phyloP scores from a whole-genome alignment of 2,329 filamentous ascomycete genomes.

The Lojkania enalia region DNA sequence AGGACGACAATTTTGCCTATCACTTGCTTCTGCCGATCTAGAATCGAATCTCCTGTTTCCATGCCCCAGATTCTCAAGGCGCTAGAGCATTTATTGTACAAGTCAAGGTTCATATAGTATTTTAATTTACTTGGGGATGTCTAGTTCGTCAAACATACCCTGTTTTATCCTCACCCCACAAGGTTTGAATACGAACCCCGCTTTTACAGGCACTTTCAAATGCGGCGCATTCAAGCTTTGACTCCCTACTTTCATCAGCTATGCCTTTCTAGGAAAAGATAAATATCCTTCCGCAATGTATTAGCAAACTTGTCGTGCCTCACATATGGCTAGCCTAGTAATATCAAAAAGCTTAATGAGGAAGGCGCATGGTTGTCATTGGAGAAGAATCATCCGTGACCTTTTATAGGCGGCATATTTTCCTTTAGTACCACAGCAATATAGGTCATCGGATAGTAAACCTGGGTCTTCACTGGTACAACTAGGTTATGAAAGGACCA shows the following conservation, averaged over 20 bases:
- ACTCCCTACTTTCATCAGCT: no score
- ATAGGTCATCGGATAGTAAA: constrained; percentile 17
- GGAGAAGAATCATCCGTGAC: constrained; percentile 16
- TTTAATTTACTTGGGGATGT: constrained; percentile 22
- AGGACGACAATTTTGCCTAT: no score
- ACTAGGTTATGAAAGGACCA: constrained; percentile 14
- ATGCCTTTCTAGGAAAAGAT: no score
- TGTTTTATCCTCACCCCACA: constrained; percentile 13
- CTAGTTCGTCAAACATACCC: constrained; percentile 12
- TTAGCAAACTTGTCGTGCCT: neutral
- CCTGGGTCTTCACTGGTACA: constrained; percentile 13
- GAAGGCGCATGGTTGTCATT: constrained; percentile 9
- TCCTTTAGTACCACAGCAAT: constrained; percentile 16
- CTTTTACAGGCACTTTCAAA: constrained; percentile 13
- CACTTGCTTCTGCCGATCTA: no score
- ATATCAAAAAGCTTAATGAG: constrained; percentile 15
- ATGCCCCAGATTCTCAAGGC: no score
- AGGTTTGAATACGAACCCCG: constrained; percentile 15
- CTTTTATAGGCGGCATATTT: constrained; percentile 9
- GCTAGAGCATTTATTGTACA: constrained; percentile 9
- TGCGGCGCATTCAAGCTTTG: constrained; percentile 18
- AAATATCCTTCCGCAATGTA: no score
- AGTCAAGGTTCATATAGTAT: constrained; percentile 22
- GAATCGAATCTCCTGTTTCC: no score
- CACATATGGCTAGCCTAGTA: constrained; percentile 9